Evolutionary conservation across 164 flowering plant genomes (phyloP), one percentile per base, ranked within the genome.

Genomic region (Hamamelis virginiana): DNA sequence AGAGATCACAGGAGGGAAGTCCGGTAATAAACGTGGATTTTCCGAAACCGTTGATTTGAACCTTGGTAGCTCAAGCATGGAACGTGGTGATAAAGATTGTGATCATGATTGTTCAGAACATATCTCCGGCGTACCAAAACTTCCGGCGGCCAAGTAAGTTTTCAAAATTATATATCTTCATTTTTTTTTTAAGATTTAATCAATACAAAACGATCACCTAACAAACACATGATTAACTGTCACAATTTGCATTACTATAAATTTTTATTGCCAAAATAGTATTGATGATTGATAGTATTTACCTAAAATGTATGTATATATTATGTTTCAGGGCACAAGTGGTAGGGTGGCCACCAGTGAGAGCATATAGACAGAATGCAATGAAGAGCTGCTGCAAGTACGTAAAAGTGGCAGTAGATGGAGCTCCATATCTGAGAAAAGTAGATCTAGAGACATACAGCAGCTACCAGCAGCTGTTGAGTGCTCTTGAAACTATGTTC

Each of bases 301-400:
- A n/a, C n/a, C n/a, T n/a, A n/a, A n/a, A n/a, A n/a, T n/a, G n/a
- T n/a, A n/a, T 25, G 5, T 25, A 25, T 15, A 25, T 57, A 13
- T 23, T 14, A n/a, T 57, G 5, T 57, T 57, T 21, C 56, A 77
- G 80, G 69, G 41, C 66, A 25, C 76, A 69, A 65, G 75, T 64
- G 18, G 79, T 79, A 23, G 82, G 81, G 26, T 79, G 82, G 82
- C 82, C 82, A 55, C 82, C 79, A 66, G 82, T 79, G 82, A 72
- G 72, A 43, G 68, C 47, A 13, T 45, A 0, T 1, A 56, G 82
- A 53, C 76, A 70, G 62, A 69, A 47, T 14, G 62, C 62, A 21
- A 48, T 28, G 70, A 72, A 75, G 73, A 72, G 65, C 46, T 53
- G 65, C 46, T 53, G 77, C 65, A 73, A 67, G 27, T 76, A 41